Base-by-base conservation (phyloP, 2,329 filamentous ascomycete species). In the Xylariaceae sp. region DNA sequence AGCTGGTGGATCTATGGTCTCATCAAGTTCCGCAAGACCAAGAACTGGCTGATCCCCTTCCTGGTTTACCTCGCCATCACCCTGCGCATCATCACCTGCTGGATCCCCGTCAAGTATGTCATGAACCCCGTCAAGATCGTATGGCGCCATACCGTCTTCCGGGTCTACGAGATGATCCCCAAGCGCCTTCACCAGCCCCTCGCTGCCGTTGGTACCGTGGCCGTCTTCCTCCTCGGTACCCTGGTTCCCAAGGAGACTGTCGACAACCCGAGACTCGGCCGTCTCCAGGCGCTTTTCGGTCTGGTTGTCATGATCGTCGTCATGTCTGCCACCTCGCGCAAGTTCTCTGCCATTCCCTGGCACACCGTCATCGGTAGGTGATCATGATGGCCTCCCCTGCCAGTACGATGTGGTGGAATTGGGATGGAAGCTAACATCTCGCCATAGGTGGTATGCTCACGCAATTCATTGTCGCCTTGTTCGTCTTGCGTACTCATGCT, bases 381-480 rank as follows among this genome's bases (percentile, higher is more conserved):
- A 59, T 17, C 9, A 51, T 2, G 42, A 45, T 35, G 4, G 11
- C 11, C 8, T 10, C 18, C 42, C 10, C 9, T 23, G 48, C 64
- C 47, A 52, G 51, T 4, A 34, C 15, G 6, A 9, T 39, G 1
- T 37, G 6, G 37, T 47, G 9, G 30, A 10, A 23, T 30, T 47
- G 8, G 30, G 13, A 23, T 23, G 8, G 30, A 34, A 53, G 51
- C 55, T 64, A 42, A 58, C 49, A 56, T 49, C 6, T 54, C 13
- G 55, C 18, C 15, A 13, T 45, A 69, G 67, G 89, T 44, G 92
- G 92, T 61, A 94, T 96, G 88, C 79, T 96, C 48, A 80, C 87
- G 9, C 92, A 97, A 74, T 97, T 92, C 75, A 80, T 97, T 70
- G 82, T 96, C 64, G 92, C 90, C 3, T 80, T 96, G 10, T 96